Evolutionary conservation across 768 basidiomycete species (phyloP).

Genomic region (Boletales sp.): DNA sequence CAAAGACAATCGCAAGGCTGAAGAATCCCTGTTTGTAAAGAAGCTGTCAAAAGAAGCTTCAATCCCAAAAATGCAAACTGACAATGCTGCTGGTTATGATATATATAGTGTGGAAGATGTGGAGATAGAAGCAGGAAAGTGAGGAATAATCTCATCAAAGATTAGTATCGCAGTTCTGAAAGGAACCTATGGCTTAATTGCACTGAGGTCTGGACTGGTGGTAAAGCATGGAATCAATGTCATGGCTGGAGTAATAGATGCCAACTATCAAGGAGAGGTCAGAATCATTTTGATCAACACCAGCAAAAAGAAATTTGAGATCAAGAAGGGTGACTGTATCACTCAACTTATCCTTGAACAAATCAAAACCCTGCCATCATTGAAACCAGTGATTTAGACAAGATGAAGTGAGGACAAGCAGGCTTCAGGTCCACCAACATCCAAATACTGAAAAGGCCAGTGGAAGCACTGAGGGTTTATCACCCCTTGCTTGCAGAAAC

Average conservation of each 20-base stretch:
- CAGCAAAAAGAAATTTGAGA: accelerated
- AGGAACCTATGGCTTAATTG: not conserved
- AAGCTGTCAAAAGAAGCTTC: not conserved
- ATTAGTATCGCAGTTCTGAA: not conserved
- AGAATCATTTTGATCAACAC: not conserved
- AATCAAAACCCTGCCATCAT: not conserved
- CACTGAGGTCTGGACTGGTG: not conserved
- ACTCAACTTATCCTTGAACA: not conserved
- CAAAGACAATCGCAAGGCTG: too few species aligned
- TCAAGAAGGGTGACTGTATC: not conserved
- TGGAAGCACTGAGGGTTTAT: too few species aligned
- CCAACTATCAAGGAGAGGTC: not conserved
- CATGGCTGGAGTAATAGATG: not conserved
- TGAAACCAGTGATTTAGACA: too few species aligned
- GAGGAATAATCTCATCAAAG: not conserved
- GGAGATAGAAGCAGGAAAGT: accelerated
- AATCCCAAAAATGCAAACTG: not conserved
- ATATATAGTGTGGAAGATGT: not conserved
- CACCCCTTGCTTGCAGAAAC: too few species aligned
- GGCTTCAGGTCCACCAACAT: too few species aligned
- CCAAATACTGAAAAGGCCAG: too few species aligned
- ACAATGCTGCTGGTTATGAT: not conserved
- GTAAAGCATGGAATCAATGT: not conserved
- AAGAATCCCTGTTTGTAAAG: not conserved
- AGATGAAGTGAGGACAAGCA: too few species aligned